These are phyloP conservation scores for Panicum virgatum DNA, from an alignment of 202 grass and related monocot species.

Conservation along the genomic window DNA sequence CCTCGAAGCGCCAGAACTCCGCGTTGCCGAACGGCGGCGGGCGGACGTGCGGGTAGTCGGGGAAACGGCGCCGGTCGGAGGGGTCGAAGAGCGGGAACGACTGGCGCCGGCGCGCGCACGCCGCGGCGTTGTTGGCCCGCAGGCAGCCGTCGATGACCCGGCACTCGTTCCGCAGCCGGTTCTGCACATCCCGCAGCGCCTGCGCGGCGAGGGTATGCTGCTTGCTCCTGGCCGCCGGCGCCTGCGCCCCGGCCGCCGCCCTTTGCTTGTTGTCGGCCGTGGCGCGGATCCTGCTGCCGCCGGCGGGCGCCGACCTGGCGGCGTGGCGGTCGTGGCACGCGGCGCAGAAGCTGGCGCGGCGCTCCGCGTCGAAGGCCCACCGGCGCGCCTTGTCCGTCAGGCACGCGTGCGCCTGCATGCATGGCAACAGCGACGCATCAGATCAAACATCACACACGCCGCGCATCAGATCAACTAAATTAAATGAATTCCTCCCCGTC, in stretches of 20 bases:
- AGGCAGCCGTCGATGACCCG: constrained; percentile 72
- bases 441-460: no score
- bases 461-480: neutral
- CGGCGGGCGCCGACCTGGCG: neutral
- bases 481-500: neutral
- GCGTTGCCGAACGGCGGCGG: neutral
- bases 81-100: constrained; percentile 82
- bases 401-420: constrained; percentile 74
- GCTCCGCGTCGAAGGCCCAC: constrained; percentile 55
- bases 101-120: constrained; percentile 38
- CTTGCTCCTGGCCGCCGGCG: neutral
- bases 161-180: constrained; percentile 65
- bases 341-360: constrained; percentile 55
- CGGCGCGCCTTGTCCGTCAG: constrained; percentile 65
- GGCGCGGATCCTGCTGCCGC: neutral
- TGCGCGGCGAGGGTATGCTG: neutral
- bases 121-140: constrained; percentile 29
- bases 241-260: neutral
- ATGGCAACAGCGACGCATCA: neutral
- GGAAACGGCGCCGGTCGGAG: constrained; percentile 36
- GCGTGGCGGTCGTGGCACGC: constrained; percentile 54
- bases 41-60: constrained; percentile 65
- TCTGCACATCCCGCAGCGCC: constrained; percentile 62
- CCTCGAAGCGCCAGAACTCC: constrained; percentile 9
- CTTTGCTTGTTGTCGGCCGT: neutral